Base-by-base conservation (phyloP, 2,329 filamentous ascomycete species). In the Trichoderma koningiopsis region DNA sequence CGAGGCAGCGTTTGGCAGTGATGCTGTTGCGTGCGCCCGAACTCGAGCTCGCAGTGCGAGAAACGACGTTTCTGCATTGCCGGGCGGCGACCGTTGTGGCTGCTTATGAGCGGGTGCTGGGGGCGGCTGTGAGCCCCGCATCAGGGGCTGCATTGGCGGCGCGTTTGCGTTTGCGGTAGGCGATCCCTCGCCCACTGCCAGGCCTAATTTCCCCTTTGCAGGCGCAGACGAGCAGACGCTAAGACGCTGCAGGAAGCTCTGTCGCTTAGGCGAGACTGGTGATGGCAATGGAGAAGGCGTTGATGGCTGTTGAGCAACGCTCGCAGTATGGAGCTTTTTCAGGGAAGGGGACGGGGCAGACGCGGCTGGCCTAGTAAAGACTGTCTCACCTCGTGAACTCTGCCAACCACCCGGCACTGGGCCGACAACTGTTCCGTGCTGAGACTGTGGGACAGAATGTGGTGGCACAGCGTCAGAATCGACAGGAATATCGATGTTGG, bases 151-250 rank as follows among this genome's bases (percentile, higher is more conserved):
- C 40, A 68, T 62, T 62, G 63, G 68, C 57, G 63, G 68, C 57
- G 68, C 60, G 53, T 43, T 61, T 14, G 68, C 60, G 53, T 43
- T 61, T 14, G 43, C 63, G 62, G 56, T 56, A 67, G 68, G 24
- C 31, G 68, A 70, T 70, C 69, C 64, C 64, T 68, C 69, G 52
- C 56, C 60, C 57, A 68, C 73, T 61, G 73, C 75, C 61, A 70
- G 66, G 43, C 59, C 69, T 72, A 76, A 72, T 71, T 67, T 70
- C 75, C 74, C 69, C 74, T 76, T 66, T 76, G 70, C 69, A 56
- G 74, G 72, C 59, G 70, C 66, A 40, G 72, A 71, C 11, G 77
- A 74, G 56, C 73, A 75, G 60, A 75, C 70, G 71, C 77, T 77
- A 70, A 76, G 69, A 61, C 74, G 63, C 58, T 70, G 75, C 70